Percentiles rank a stretch among this genome's conserved stretches.
Evolutionary conservation across 2,329 filamentous ascomycete species (phyloP).

Genomic region (Aspergillus latus): DNA sequence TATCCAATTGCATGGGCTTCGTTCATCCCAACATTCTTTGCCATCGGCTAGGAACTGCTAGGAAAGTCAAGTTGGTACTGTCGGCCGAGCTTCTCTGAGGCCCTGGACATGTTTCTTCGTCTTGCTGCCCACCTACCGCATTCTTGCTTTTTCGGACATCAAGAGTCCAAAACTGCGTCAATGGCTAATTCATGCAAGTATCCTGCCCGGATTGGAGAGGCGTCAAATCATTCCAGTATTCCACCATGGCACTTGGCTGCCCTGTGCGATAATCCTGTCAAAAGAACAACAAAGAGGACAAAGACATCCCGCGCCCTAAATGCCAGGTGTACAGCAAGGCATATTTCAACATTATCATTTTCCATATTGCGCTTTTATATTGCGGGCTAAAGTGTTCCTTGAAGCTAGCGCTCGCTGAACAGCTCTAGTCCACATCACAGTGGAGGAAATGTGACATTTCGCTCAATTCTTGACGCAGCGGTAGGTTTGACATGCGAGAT

Average conservation of each 20-base stretch:
- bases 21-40: constrained; percentile 6
- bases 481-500: not conserved
- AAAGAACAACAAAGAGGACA: not conserved
- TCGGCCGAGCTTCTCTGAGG: not conserved
- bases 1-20: not conserved
- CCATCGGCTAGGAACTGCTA: not conserved
- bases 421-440: not conserved
- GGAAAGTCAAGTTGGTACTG: not conserved
- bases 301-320: not conserved
- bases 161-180: not conserved
- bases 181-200: constrained; percentile 7
- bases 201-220: not conserved
- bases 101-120: not conserved
- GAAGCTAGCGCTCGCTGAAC: not conserved
- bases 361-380: not conserved
- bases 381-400: not conserved
- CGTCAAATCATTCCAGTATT: not conserved
- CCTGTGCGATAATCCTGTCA: constrained; percentile 1
- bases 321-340: not conserved
- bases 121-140: not conserved
- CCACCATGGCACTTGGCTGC: not conserved
- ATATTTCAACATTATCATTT: not conserved
- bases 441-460: not conserved
- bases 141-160: constrained; percentile 12
- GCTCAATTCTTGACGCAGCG: not conserved